These are phyloP conservation scores for Luffa aegyptiaca DNA, from an alignment of 306 rosid genomes.

Conservation along the genomic window DNA sequence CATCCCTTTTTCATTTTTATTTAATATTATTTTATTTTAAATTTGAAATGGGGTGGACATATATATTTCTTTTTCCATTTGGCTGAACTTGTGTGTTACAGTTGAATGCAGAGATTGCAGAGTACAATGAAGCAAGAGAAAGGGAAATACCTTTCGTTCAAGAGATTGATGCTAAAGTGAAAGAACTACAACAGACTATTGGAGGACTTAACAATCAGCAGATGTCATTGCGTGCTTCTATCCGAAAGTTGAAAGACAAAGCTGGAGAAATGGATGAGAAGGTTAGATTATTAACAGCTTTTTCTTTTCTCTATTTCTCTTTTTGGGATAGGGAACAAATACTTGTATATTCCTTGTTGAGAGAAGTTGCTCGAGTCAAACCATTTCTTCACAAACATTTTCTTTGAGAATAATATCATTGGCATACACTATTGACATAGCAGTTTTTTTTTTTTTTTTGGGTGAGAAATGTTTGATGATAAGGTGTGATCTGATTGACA, in stretches of 20 bases:
- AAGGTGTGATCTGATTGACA: too few relatives aligned
- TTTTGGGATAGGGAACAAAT: not conserved
- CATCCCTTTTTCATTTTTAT: not conserved
- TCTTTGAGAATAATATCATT: too few relatives aligned
- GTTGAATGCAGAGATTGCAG: constrained; percentile 55
- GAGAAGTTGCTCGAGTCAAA: too few relatives aligned
- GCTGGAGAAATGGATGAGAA: constrained; percentile 54
- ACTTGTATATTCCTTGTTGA: too few relatives aligned
- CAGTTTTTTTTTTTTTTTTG: too few relatives aligned
- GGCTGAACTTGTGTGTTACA: constrained; percentile 17
- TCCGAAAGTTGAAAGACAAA: constrained; percentile 59
- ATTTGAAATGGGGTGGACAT: not conserved
- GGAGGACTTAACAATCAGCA: constrained; percentile 59
- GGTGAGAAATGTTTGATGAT: too few relatives aligned
- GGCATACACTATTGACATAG: too few relatives aligned
- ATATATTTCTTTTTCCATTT: not conserved
- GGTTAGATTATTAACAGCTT: constrained; percentile 34
- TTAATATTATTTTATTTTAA: not conserved
- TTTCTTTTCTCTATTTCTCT: too few relatives aligned
- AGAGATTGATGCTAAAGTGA: constrained; percentile 61
- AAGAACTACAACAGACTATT: constrained; percentile 57
- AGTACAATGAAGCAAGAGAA: constrained; percentile 51
- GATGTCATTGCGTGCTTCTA: constrained; percentile 41
- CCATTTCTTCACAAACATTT: too few relatives aligned
- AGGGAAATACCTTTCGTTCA: constrained; percentile 63